A percentile compares a stretch with the other conserved stretches of the same genome.
phyloP scores from a whole-genome alignment of 805 yeast genomes.

The Jamesozyma lodderae region DNA sequence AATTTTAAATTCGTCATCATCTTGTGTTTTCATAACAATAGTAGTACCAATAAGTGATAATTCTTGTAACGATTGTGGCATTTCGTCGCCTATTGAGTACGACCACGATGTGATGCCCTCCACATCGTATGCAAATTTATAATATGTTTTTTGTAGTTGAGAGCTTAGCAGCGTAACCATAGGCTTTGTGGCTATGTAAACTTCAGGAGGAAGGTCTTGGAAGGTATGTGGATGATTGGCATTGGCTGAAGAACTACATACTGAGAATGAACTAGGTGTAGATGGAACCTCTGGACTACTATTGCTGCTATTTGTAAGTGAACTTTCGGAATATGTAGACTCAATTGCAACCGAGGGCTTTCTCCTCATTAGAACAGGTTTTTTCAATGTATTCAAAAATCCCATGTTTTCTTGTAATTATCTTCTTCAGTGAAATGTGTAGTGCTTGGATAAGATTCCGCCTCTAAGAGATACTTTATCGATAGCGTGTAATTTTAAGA shows the following conservation, averaged over 20 bases:
- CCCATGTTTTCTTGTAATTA: slow-evolving; percentile 8
- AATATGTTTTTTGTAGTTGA: slow-evolving; percentile 11
- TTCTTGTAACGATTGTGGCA: not conserved
- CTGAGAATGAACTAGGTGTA: not conserved
- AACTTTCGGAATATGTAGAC: not conserved
- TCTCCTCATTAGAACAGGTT: slow-evolving; percentile 7
- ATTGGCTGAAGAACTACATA: not conserved
- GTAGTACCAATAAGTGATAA: slow-evolving; percentile 5
- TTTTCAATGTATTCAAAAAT: slow-evolving; percentile 6
- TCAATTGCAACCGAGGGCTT: not conserved
- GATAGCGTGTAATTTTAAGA: no score
- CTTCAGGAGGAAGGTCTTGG: slow-evolving; percentile 10
- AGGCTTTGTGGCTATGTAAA: slow-evolving; percentile 9
- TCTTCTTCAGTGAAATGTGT: no score
- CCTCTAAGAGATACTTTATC: no score
- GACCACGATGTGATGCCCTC: not conserved
- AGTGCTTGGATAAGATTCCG: no score
- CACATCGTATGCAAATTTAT: slow-evolving; percentile 4
- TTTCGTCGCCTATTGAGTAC: not conserved
- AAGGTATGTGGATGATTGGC: slow-evolving; percentile 1
- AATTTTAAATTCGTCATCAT: not conserved
- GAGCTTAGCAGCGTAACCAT: slow-evolving; percentile 11
- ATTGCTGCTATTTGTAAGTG: slow-evolving; percentile 1
- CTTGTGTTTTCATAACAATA: slow-evolving; percentile 1
- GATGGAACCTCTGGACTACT: slow-evolving; percentile 1